Evolutionary conservation across 345 rosid species (phyloP).

Genomic region (Microcos paniculata): DNA sequence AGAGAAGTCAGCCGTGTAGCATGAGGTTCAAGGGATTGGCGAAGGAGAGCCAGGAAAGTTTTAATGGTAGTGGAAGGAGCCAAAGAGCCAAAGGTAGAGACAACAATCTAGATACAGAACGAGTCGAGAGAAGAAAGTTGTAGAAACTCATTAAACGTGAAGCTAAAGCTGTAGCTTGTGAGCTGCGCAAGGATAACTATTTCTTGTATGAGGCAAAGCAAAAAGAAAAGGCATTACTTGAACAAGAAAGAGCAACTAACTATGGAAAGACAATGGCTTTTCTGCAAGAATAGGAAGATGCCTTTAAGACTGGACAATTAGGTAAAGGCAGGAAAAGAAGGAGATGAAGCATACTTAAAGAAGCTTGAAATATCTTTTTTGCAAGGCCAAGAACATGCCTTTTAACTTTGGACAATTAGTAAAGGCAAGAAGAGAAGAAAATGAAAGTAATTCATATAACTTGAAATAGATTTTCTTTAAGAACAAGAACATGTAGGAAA

Average conservation of each 20-base stretch:
- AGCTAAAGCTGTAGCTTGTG: constrained; percentile 74
- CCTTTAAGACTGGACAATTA: constrained; percentile 80
- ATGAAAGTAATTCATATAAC: constrained; percentile 19
- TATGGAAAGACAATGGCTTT: constrained; percentile 72
- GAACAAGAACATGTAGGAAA: too few relatives aligned
- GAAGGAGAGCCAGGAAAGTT: too few relatives aligned
- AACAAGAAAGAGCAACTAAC: constrained; percentile 67
- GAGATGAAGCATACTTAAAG: constrained; percentile 29
- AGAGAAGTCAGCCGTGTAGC: too few relatives aligned
- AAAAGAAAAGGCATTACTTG: constrained; percentile 43
- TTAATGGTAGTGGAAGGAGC: too few relatives aligned
- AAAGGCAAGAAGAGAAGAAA: constrained; percentile 44
- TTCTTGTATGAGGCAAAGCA: constrained; percentile 56
- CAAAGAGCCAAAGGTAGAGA: constrained; percentile 92
- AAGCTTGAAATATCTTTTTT: constrained; percentile 65
- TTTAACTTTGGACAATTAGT: constrained; percentile 79
- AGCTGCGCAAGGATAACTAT: constrained; percentile 77
- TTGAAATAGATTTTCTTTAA: background rate
- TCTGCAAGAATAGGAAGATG: constrained; percentile 92
- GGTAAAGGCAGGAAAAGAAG: constrained; percentile 76
- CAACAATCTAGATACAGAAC: constrained; percentile 83
- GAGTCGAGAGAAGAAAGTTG: constrained; percentile 66
- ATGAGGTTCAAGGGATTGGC: too few relatives aligned
- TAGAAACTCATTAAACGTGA: constrained; percentile 55
- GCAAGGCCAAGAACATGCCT: constrained; percentile 85